A percentile compares a stretch with the other conserved stretches of the same genome.
phyloP scores from a whole-genome alignment of 192 early-diverging fungal genomes.

The Coemansia umbellata region DNA sequence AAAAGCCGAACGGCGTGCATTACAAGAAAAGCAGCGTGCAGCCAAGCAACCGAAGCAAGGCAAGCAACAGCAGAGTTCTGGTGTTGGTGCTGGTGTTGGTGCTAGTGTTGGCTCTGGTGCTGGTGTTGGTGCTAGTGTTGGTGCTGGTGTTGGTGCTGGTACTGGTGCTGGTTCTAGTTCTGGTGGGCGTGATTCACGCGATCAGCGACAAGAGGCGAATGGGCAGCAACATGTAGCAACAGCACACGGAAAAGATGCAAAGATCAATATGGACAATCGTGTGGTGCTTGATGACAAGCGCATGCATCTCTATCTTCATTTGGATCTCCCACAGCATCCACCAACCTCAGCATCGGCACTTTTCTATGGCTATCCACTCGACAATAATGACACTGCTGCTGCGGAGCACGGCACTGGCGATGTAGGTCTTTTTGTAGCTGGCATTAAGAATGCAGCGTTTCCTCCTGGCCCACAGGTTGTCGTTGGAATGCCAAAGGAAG shows the following conservation, averaged over 20 bases:
- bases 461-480: constrained; percentile 46
- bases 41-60: constrained; percentile 56
- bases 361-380: constrained; percentile 7
- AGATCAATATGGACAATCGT: constrained; percentile 29
- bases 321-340: constrained; percentile 41
- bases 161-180: constrained; percentile 17
- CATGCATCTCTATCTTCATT: constrained; percentile 46
- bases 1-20: constrained; percentile 83
- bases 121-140: too few relatives aligned
- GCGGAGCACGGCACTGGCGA: constrained; percentile 27
- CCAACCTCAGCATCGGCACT: constrained; percentile 35
- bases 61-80: not conserved
- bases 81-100: too few relatives aligned
- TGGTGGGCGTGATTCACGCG: not conserved
- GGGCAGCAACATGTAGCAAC: constrained; percentile 1
- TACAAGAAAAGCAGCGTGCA: constrained; percentile 80
- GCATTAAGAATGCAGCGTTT: constrained; percentile 35
- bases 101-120: too few relatives aligned
- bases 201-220: constrained; percentile 12
- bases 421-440: constrained; percentile 22
- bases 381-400: constrained; percentile 11
- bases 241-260: not conserved
- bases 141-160: too few relatives aligned
- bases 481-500: constrained; percentile 35
- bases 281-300: constrained; percentile 39